Evolutionary conservation across 2,329 filamentous ascomycete genomes (phyloP), one percentile per base, ranked within the genome.

Genomic region (Trichocomaceae sp.): DNA sequence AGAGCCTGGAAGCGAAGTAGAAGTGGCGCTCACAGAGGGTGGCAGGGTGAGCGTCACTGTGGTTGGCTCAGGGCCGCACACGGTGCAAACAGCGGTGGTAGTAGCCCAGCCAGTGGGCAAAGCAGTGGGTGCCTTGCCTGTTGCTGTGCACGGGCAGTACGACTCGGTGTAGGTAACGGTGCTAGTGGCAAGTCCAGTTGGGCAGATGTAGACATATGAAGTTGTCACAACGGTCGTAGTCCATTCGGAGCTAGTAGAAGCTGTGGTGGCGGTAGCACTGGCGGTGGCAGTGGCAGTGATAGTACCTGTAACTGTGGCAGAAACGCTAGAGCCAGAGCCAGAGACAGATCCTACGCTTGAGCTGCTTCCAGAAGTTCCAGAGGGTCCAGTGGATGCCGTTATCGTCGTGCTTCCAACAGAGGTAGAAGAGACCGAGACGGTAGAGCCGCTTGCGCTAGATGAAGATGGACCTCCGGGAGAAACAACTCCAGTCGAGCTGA

Each of bases 131-230:
- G 59, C 47, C 2, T 56, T 52, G 10, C 58, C 54, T 2, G 59
- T 59, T 7, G 46, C 57, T 8, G 60, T 61, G 13, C 58, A 58
- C 2, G 62, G 59, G 52, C 57, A 63, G 50, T 62, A 63, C 3
- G 61, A 61, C 41, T 60, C 60, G 2, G 63, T 65, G 26, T 60
- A 61, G 19, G 62, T 60, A 5, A 58, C 55, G 4, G 62, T 64
- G 22, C 61, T 52, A 2, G 61, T 66, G 31, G 61, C 66, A 46
- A 63, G 64, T 20, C 66, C 66, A 19, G 64, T 66, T 17, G 66
- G 61, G 52, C 64, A 66, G 55, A 67, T 61, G 19, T 67, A 60
- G 26, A 60, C 58, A 50, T 67, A 68, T 15, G 61, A 60, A 12
- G 65, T 67, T 29, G 58, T 56, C 29, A 64, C 53, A 10, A 64